phyloP scores from a whole-genome alignment of 768 basidiomycete genomes.

The Rhizopogon roseolus region DNA sequence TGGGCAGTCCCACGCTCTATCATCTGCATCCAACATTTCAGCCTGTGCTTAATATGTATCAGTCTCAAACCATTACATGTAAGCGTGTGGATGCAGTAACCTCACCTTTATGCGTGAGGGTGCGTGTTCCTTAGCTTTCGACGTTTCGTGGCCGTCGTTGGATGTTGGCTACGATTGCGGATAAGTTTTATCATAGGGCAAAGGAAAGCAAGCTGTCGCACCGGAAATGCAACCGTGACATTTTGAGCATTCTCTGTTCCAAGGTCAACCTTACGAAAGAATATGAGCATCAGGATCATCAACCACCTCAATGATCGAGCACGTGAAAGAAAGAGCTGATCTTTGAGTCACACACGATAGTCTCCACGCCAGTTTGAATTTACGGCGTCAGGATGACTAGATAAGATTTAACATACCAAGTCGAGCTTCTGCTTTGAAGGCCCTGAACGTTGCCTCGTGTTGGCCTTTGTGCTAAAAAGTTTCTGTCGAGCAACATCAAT shows the following conservation, averaged over 20 bases:
- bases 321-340: slow-evolving; percentile 12
- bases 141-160: slow-evolving; percentile 6
- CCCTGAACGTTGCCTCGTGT: neutral
- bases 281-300: neutral
- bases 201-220: neutral
- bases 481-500: neutral
- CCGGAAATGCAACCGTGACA: neutral
- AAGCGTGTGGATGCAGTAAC: neutral
- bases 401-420: too few species aligned
- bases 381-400: neutral
- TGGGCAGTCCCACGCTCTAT: slow-evolving; percentile 33
- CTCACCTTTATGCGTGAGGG: neutral
- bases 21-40: slow-evolving; percentile 31
- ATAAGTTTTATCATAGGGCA: neutral
- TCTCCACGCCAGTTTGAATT: neutral
- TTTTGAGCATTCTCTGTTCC: neutral
- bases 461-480: neutral
- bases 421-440: neutral
- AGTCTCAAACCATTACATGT: neutral
- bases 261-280: slow-evolving; percentile 6
- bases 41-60: neutral
- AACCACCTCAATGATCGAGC: neutral
- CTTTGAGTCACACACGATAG: slow-evolving; percentile 2
- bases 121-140: neutral
- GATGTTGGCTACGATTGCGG: slow-evolving; percentile 6